Conservation (phyloP, 768 basidiomycete species). For the Clitopilus passeckerianus region DNA sequence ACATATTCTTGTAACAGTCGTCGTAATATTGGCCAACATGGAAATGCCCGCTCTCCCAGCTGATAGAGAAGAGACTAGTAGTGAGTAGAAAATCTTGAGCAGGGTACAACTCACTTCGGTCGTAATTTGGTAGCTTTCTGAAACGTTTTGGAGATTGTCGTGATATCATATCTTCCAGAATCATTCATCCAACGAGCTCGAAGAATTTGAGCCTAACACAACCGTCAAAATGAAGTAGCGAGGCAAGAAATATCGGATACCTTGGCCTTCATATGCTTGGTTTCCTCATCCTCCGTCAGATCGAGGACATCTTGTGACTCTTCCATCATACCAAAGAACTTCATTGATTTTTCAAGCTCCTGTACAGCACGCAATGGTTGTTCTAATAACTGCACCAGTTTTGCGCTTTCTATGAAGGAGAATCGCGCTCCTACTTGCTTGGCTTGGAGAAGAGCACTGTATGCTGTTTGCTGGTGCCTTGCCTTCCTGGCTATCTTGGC, state of each 20-base stretch:
- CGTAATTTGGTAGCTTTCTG: conserved; percentile 42
- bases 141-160: conserved; percentile 58
- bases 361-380: conserved; percentile 83
- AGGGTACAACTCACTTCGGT: conserved; percentile 36
- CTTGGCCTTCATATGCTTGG: conserved; percentile 64
- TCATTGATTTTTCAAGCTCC: conserved; percentile 77
- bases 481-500: conserved; percentile 97
- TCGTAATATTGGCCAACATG: conserved; percentile 90
- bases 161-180: conserved; percentile 71
- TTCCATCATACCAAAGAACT: conserved; percentile 40
- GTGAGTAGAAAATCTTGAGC: neutral
- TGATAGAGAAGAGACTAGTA: conserved; percentile 17
- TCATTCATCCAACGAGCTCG: conserved; percentile 93
- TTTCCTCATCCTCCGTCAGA: conserved; percentile 50
- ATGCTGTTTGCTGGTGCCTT: conserved; percentile 93
- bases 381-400: conserved; percentile 72
- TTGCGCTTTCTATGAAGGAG: conserved; percentile 87
- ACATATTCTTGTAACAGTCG: conserved; percentile 57
- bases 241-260: conserved; percentile 25
- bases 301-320: conserved; percentile 43
- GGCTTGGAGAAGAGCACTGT: conserved; percentile 92
- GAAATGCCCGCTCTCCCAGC: conserved; percentile 84
- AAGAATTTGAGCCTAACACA: conserved; percentile 65
- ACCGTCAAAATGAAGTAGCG: conserved; percentile 1
- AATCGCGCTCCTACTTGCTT: conserved; percentile 66